Conservation (phyloP, 2,329 filamentous ascomycete genomes). For the Akanthomyces uredinophilus region DNA sequence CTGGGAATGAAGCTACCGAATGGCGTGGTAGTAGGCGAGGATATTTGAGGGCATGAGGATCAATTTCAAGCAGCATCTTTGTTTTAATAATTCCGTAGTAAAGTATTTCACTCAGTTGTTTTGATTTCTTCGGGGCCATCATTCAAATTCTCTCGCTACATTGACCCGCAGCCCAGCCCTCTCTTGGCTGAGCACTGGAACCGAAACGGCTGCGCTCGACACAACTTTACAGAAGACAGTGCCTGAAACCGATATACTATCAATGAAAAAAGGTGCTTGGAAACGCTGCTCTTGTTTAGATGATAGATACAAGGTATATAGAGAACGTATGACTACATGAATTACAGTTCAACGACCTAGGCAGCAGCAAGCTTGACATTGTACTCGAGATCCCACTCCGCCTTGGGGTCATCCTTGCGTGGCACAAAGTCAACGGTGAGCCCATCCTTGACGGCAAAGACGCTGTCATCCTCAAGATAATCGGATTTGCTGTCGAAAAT, state of each 20-base stretch:
- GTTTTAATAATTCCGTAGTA: neutral
- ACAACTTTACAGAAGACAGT: too few species aligned
- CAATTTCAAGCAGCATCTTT: neutral
- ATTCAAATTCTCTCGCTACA: too few species aligned
- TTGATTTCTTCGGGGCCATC: too few species aligned
- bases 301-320: neutral
- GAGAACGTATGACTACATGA: neutral
- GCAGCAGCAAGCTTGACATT: constrained; percentile 47
- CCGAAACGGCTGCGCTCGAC: too few species aligned
- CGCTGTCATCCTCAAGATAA: constrained; percentile 50
- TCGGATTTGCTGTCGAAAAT: constrained; percentile 66
- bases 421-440: constrained; percentile 39
- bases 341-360: neutral
- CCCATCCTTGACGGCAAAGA: constrained; percentile 51
- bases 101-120: too few species aligned
- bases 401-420: constrained; percentile 37
- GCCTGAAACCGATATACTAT: too few species aligned
- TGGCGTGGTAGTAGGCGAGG: constrained; percentile 35
- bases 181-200: too few species aligned
- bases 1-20: constrained; percentile 45
- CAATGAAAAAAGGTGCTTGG: too few species aligned
- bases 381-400: constrained; percentile 55
- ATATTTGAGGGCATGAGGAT: neutral
- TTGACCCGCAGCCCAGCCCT: too few species aligned
- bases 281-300: too few species aligned